Percentiles rank a stretch among this genome's conserved stretches.
Evolutionary conservation across 1,139 yeast species (phyloP).

Genomic region (Diutina pseudorugosa): DNA sequence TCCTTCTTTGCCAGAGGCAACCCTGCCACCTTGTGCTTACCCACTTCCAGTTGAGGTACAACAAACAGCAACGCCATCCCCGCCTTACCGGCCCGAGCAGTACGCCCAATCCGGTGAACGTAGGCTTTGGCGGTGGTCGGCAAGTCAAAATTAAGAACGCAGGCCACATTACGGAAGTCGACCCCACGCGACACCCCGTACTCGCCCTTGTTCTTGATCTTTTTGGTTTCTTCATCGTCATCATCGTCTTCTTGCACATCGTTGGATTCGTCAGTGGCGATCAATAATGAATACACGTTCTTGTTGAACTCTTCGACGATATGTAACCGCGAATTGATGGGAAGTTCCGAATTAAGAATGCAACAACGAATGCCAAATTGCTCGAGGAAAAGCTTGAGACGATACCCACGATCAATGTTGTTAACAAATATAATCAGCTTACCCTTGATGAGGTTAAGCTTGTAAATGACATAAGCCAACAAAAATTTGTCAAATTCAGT

Average conservation of each 20-base stretch:
- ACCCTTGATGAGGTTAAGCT: constrained; percentile 79
- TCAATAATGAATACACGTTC: constrained; percentile 72
- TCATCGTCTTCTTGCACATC: constrained; percentile 19
- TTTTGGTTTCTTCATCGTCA: constrained; percentile 10
- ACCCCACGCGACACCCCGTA: constrained; percentile 96
- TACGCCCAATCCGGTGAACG: constrained; percentile 91
- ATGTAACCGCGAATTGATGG: constrained; percentile 85
- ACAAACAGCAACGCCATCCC: constrained; percentile 95
- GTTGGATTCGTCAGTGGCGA: constrained; percentile 89
- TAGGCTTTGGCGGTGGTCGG: constrained; percentile 87
- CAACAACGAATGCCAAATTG: constrained; percentile 90
- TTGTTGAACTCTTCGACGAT: constrained; percentile 93
- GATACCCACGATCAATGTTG: constrained; percentile 89
- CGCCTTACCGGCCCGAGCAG: constrained; percentile 93
- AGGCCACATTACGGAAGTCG: constrained; percentile 91
- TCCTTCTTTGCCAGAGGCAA: constrained; percentile 65
- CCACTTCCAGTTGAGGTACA: constrained; percentile 71
- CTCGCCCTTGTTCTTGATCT: constrained; percentile 38
- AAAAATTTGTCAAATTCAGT: constrained; percentile 87
- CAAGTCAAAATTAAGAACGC: constrained; percentile 90
- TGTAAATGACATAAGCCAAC: constrained; percentile 82
- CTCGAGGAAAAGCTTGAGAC: constrained; percentile 80
- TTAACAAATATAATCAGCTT: constrained; percentile 87
- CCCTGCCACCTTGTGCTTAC: constrained; percentile 77
- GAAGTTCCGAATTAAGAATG: constrained; percentile 85